A percentile compares a stretch with the other conserved stretches of the same genome.
Evolutionary conservation across 2,329 filamentous ascomycete species (phyloP).

Genomic region (Tothia fuscella): DNA sequence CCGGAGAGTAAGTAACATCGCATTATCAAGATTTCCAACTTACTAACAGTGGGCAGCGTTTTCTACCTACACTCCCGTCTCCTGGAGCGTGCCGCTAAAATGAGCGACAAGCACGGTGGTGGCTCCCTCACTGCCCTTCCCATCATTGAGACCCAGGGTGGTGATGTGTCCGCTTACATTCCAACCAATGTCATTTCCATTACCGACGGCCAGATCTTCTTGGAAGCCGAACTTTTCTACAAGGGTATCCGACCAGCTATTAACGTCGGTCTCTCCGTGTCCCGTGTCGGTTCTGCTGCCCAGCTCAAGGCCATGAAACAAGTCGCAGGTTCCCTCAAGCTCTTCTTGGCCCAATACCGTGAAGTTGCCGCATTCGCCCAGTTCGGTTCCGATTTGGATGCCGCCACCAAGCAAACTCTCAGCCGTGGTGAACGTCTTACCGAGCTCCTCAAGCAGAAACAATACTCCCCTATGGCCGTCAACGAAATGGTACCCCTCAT

Average conservation of each 20-base stretch:
- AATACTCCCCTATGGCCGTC: slow-evolving; percentile 96
- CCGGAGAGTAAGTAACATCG: slow-evolving; percentile 62
- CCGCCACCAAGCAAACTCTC: slow-evolving; percentile 96
- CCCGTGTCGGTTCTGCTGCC: slow-evolving; percentile 97
- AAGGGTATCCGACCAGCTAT: slow-evolving; percentile 99
- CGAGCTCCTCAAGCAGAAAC: slow-evolving; percentile 99
- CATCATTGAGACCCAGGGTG: slow-evolving; percentile 98
- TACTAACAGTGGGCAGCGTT: slow-evolving; percentile 37
- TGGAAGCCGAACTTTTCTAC: slow-evolving; percentile 99
- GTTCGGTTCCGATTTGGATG: slow-evolving; percentile 99
- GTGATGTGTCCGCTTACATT: slow-evolving; percentile 99
- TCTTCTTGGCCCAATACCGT: slow-evolving; percentile 99
- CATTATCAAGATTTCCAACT: slow-evolving; percentile 97
- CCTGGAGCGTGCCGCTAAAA: slow-evolving; percentile 97
- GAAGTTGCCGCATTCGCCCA: slow-evolving; percentile 98
- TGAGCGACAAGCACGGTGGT: slow-evolving; percentile 89
- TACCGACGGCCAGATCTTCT: slow-evolving; percentile 98
- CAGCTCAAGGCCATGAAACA: slow-evolving; percentile 99
- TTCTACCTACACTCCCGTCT: slow-evolving; percentile 99
- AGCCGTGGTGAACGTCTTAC: slow-evolving; percentile 97
- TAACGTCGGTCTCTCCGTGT: slow-evolving; percentile 99
- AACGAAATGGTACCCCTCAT: slow-evolving; percentile 99
- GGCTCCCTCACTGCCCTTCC: slow-evolving; percentile 96
- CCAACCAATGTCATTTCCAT: slow-evolving; percentile 99
- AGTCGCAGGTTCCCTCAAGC: slow-evolving; percentile 98